Evolutionary conservation across 495 filamentous ascomycete genomes (phyloP), one percentile per base, ranked within the genome.

Genomic region (Penicillium simplicissimum): DNA sequence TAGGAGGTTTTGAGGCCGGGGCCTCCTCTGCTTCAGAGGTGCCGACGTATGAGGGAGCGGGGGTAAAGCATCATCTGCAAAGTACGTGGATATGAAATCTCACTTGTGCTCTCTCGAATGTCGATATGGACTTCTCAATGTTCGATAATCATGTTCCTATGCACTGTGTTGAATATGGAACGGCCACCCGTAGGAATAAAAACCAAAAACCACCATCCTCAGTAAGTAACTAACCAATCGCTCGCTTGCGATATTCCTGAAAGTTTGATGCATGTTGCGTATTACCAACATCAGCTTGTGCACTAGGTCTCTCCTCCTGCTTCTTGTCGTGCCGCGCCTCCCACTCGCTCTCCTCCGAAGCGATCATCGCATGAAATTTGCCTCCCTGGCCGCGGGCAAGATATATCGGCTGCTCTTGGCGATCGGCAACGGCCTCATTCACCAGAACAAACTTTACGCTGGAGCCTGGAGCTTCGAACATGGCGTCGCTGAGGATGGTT

Each of bases 401-500:
- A 63, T 88, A 89, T 10, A 88, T 62, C 0, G 86, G 83, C 48
- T 84, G 79, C 36, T 87, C 84, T 13, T 85, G 75, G 17, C 87
- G 85, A 14, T 82, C 74, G 0, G 91, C 91, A 13, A 90, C 91
- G 3, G 77, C 81, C 72, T 91, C 85, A 0, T 87, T 94, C n/a
- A 96, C 85, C 1, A 95, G 80, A 4, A 95, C 88, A 61, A 84
- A 86, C 60, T 87, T 88, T 35, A 87, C 81, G 52, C 79, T 84
- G 3, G 85, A 87, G 17, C 86, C 90, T 8, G 95, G 95, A 5
- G 89, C 86, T 71, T 96, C 91, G 71, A 94, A 98, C 90, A 96
- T 97, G 21, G 90, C 85, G 61, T 97, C 93, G 13, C 84, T 88
- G 19, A 98, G 79, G 47, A 98, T 80, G 8, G 89, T 81, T 72